Percentiles rank a stretch among this genome's conserved stretches.
Evolutionary conservation across 2,329 filamentous ascomycete species (phyloP).

Genomic region (Calonectria hawksworthii): DNA sequence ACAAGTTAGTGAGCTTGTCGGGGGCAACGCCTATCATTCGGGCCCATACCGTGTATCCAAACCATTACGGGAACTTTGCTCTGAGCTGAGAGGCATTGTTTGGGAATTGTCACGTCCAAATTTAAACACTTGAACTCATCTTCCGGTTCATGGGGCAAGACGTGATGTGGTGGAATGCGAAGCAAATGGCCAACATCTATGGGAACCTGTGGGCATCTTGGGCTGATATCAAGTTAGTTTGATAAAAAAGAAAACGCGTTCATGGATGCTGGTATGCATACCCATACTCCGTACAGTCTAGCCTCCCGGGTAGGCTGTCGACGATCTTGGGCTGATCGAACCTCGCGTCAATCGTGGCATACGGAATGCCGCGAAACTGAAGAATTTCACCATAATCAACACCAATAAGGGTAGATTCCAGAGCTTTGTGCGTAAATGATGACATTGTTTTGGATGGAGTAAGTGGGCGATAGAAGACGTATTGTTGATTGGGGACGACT

Average conservation of each 20-base stretch:
- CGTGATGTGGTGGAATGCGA: slow-evolving; percentile 54
- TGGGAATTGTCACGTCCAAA: slow-evolving; percentile 55
- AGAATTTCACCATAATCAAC: neutral
- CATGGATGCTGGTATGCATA: neutral
- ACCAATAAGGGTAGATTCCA: neutral
- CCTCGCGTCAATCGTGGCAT: slow-evolving; percentile 11
- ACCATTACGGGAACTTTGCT: slow-evolving; percentile 55
- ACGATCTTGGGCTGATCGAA: neutral
- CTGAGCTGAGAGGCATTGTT: slow-evolving; percentile 10
- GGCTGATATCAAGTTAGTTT: slow-evolving; percentile 41
- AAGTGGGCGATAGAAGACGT: too few relatives aligned
- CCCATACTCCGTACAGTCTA: slow-evolving; percentile 26
- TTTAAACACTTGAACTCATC: slow-evolving; percentile 60
- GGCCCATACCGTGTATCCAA: slow-evolving; percentile 57
- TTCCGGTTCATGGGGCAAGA: slow-evolving; percentile 47
- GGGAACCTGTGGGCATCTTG: slow-evolving; percentile 57
- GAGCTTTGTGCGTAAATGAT: neutral
- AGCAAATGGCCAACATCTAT: slow-evolving; percentile 59
- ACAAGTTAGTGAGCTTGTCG: neutral
- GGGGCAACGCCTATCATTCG: rapidly evolving
- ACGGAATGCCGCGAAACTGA: slow-evolving; percentile 27
- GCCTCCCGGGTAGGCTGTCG: neutral
- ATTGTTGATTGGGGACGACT: neutral
- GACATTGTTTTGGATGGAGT: slow-evolving; percentile 2
- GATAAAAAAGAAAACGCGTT: too few relatives aligned